These are phyloP conservation scores for Jatropha podagrica DNA, from an alignment of 441 rosid genomes.

Conservation along the genomic window DNA sequence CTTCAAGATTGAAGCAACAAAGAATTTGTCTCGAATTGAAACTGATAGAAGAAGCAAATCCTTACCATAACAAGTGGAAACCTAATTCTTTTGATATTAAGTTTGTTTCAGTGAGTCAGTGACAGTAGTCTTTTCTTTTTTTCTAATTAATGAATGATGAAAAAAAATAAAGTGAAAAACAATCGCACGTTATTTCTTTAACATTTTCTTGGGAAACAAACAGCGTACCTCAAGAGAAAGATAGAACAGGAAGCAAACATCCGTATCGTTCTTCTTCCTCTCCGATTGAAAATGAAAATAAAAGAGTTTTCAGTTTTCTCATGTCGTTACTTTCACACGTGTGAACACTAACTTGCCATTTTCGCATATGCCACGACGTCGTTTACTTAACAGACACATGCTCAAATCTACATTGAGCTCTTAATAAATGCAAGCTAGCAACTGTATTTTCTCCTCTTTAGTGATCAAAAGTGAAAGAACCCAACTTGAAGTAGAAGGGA, in stretches of 20 bases:
- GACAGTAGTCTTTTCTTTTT: background rate
- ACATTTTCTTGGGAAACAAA: conserved; percentile 16
- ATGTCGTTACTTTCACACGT: background rate
- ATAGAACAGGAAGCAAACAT: conserved; percentile 39
- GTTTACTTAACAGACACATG: no score
- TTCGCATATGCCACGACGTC: no score
- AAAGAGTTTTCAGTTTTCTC: no score
- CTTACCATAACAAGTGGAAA: background rate
- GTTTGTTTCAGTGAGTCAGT: background rate
- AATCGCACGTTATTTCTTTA: background rate
- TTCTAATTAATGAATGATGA: background rate
- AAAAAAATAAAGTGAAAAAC: background rate
- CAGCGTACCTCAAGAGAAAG: conserved; percentile 27
- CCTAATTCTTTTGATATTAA: conserved; percentile 1
- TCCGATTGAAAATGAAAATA: background rate
- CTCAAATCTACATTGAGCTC: no score
- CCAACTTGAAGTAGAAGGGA: no score
- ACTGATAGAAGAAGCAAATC: background rate
- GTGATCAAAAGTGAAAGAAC: no score
- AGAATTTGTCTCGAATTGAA: background rate
- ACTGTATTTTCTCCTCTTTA: no score
- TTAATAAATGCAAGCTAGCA: no score
- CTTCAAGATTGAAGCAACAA: background rate
- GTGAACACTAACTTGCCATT: no score
- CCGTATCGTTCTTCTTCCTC: conserved; percentile 2